Evolutionary conservation across 306 rosid species (phyloP).

Genomic region (Lotus japonicus): DNA sequence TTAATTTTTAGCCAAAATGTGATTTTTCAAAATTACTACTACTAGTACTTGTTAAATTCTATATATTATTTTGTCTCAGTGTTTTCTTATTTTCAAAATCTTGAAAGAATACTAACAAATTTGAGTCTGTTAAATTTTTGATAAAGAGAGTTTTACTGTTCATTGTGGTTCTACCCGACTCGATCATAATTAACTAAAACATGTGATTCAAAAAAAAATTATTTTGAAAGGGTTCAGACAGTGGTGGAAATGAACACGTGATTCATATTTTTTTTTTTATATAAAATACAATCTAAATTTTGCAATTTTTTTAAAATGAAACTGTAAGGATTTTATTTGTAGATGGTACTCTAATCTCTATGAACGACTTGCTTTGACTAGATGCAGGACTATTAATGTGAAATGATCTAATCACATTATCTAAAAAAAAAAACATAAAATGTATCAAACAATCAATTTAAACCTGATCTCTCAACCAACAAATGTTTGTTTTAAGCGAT

Average conservation of each 20-base stretch:
- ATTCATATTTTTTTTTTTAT: neutral
- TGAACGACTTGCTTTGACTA: constrained; percentile 1
- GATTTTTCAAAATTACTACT: neutral
- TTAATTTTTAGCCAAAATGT: neutral
- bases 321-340: neutral
- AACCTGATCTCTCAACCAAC: too few relatives aligned
- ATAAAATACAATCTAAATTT: neutral
- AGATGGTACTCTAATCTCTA: neutral
- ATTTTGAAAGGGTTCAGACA: neutral
- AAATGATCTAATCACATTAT: too few relatives aligned
- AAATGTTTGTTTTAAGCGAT: too few relatives aligned
- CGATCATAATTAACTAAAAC: too few relatives aligned
- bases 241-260: neutral
- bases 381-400: neutral
- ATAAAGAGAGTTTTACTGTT: too few relatives aligned
- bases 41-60: neutral
- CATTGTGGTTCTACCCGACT: too few relatives aligned
- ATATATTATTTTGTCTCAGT: too few relatives aligned
- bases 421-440: too few relatives aligned
- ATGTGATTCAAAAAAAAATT: too few relatives aligned
- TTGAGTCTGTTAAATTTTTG: too few relatives aligned
- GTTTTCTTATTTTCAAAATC: neutral
- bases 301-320: neutral
- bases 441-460: too few relatives aligned
- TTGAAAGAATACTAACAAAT: too few relatives aligned